A percentile compares a stretch with the other conserved stretches of the same genome.
phyloP scores from a whole-genome alignment of 139 green algal species.

The Closterium sp. region DNA sequence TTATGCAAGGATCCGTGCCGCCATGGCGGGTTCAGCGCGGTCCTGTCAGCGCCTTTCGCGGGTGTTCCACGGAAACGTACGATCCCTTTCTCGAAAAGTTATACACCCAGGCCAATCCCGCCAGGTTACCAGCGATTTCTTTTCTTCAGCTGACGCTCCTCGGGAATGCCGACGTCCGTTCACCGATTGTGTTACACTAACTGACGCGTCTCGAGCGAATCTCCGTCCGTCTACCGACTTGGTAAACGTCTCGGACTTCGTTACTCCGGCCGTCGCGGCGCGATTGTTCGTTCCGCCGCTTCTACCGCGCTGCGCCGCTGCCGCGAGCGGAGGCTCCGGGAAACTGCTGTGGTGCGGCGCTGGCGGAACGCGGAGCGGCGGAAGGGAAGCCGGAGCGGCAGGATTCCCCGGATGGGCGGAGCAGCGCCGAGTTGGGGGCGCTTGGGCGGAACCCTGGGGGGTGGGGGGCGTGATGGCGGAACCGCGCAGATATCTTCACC shows the following conservation, averaged over 20 bases:
- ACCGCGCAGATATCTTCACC: not conserved
- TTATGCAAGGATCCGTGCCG: not conserved
- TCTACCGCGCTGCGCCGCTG: not conserved
- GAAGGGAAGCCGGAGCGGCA: not conserved
- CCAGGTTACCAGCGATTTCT: no score
- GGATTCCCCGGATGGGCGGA: not conserved
- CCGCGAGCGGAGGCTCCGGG: not conserved
- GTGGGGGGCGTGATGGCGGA: not conserved
- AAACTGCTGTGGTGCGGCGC: not conserved
- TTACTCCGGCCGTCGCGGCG: no score
- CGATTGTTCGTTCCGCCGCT: not conserved
- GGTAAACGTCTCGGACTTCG: no score
- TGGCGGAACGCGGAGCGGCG: not conserved
- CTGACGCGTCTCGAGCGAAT: no score
- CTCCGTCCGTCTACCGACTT: no score
- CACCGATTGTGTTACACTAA: no score
- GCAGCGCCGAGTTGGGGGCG: no score
- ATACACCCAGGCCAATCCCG: no score
- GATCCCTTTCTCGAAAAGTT: not conserved
- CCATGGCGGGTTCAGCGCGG: not conserved
- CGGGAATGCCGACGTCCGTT: no score
- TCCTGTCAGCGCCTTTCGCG: not conserved
- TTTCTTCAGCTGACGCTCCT: no score
- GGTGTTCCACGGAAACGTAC: not conserved
- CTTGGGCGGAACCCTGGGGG: no score